These are phyloP conservation scores for Didymella glomerata DNA, from an alignment of 2,329 filamentous ascomycete species.

Conservation along the genomic window DNA sequence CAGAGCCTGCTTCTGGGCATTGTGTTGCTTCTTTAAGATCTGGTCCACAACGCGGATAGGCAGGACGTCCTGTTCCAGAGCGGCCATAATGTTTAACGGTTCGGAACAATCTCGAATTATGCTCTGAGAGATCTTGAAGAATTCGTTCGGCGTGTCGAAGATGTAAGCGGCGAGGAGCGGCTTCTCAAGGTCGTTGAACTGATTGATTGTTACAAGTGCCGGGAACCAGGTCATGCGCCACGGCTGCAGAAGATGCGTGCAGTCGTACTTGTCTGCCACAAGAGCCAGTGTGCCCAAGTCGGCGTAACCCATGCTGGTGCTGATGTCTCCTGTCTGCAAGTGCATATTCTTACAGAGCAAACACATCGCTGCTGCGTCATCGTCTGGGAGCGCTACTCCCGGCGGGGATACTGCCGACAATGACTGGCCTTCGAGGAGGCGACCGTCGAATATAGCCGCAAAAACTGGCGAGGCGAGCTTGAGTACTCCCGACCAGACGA, in stretches of 20 bases:
- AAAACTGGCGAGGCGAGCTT: neutral
- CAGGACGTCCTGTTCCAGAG: neutral
- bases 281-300: neutral
- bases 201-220: no score
- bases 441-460: slow-evolving; percentile 5
- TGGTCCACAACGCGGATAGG: neutral
- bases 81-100: neutral
- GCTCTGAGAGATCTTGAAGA: neutral
- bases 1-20: neutral
- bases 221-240: neutral
- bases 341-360: neutral
- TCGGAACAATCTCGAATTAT: neutral
- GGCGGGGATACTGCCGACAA: neutral
- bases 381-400: neutral
- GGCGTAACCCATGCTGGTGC: neutral
- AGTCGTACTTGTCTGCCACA: neutral
- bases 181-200: neutral
- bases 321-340: neutral
- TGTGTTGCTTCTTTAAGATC: neutral
- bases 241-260: neutral
- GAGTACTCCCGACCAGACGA: slow-evolving; percentile 3
- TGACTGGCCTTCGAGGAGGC: slow-evolving; percentile 1
- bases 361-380: neutral
- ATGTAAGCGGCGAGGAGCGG: neutral
- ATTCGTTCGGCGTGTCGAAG: neutral